Conservation (phyloP, 768 basidiomycete genomes). For the Auricularia sp. region DNA sequence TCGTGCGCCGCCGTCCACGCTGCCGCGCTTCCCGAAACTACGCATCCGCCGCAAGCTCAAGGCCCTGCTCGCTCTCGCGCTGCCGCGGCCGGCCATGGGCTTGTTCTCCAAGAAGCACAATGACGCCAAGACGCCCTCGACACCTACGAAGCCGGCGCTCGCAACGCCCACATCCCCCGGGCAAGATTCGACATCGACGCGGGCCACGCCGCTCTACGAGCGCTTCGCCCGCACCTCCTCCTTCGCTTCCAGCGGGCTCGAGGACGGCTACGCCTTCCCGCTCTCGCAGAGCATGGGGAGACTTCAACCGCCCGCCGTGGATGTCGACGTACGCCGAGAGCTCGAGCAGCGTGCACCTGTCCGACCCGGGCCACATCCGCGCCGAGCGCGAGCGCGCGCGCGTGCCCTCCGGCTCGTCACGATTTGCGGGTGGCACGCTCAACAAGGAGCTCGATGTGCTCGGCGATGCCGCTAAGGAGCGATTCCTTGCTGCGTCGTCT, state of each 20-base stretch:
- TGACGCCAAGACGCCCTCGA: neutral
- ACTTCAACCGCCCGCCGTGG: neutral
- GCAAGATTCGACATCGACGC: neutral
- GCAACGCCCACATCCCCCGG: neutral
- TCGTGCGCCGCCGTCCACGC: neutral
- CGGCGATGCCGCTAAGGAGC: neutral
- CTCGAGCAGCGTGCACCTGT: neutral
- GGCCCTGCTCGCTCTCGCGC: neutral
- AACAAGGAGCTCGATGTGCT: neutral
- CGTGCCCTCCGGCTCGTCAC: neutral
- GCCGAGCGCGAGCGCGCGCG: neutral
- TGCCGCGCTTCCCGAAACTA: neutral
- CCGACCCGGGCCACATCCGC: neutral
- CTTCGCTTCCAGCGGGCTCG: neutral
- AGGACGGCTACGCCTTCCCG: neutral
- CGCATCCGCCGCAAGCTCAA: neutral
- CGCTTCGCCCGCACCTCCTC: neutral
- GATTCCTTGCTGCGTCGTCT: neutral
- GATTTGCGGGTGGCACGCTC: neutral
- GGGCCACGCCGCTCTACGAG: neutral
- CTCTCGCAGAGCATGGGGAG: neutral
- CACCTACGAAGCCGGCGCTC: neutral
- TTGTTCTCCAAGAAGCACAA: constrained; percentile 1
- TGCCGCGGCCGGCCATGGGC: neutral
- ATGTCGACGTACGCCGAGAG: neutral